These are phyloP conservation scores for Dinochytrium kinnereticum DNA, from an alignment of 371 early-diverging fungal species.

Conservation along the genomic window DNA sequence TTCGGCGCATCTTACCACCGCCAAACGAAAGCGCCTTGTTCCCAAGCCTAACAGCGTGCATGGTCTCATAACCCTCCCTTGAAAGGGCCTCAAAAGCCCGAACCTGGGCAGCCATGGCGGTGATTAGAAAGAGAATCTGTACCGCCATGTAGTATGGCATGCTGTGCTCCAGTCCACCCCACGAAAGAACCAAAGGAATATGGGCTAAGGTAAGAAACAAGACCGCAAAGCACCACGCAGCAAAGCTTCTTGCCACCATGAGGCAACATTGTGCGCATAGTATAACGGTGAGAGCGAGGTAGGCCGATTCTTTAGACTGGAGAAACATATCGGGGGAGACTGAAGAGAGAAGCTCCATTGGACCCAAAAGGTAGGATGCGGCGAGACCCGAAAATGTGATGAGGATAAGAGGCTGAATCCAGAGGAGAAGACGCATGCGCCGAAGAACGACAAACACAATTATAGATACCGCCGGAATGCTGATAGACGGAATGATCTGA, in stretches of 20 bases:
- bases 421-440: constrained; percentile 4
- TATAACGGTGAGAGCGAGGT: constrained; percentile 21
- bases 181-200: constrained; percentile 21
- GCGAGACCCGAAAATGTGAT: constrained; percentile 17
- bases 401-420: constrained; percentile 24
- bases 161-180: constrained; percentile 16
- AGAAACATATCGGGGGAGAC: constrained; percentile 22
- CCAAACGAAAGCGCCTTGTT: neutral
- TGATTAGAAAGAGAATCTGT: constrained; percentile 22
- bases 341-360: constrained; percentile 24
- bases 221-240: constrained; percentile 29
- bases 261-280: constrained; percentile 14
- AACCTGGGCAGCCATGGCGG: constrained; percentile 22
- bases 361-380: constrained; percentile 25
- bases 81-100: constrained; percentile 23
- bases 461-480: constrained; percentile 11
- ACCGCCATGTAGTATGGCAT: constrained; percentile 21
- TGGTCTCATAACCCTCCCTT: constrained; percentile 14
- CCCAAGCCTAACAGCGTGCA: constrained; percentile 11
- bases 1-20: neutral
- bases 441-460: neutral
- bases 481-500: constrained; percentile 18
- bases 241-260: constrained; percentile 27
- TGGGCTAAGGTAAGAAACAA: constrained; percentile 23
- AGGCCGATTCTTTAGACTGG: constrained; percentile 28